These are phyloP conservation scores for Backusella circina DNA, from an alignment of 192 early-diverging fungal genomes.

Conservation along the genomic window DNA sequence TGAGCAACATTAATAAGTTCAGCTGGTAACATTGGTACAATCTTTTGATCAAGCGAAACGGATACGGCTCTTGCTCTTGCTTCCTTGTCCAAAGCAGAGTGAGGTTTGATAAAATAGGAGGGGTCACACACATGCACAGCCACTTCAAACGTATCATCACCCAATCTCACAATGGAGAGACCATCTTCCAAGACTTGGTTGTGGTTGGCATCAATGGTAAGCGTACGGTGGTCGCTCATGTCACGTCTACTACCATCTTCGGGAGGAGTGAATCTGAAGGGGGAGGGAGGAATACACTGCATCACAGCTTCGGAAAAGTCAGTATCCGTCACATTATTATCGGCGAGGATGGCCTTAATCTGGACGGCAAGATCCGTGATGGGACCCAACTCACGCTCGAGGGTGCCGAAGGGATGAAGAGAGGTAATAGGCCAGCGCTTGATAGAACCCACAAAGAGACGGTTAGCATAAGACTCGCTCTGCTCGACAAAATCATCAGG, in stretches of 20 bases:
- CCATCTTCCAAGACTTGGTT: slow-evolving; percentile 66
- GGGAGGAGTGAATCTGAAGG: slow-evolving; percentile 68
- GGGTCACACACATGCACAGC: slow-evolving; percentile 93
- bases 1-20: slow-evolving; percentile 92
- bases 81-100: slow-evolving; percentile 91
- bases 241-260: slow-evolving; percentile 70
- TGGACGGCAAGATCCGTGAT: slow-evolving; percentile 77
- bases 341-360: slow-evolving; percentile 77
- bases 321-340: slow-evolving; percentile 71
- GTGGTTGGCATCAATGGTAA: slow-evolving; percentile 82
- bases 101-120: slow-evolving; percentile 91
- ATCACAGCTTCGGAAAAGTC: slow-evolving; percentile 73
- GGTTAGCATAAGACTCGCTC: slow-evolving; percentile 48
- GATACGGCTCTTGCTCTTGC: slow-evolving; percentile 88
- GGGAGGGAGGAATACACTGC: slow-evolving; percentile 67
- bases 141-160: slow-evolving; percentile 71
- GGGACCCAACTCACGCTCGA: slow-evolving; percentile 69
- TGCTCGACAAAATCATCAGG: slow-evolving; percentile 68
- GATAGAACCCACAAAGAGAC: slow-evolving; percentile 64
- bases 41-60: slow-evolving; percentile 91
- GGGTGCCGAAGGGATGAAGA: slow-evolving; percentile 69
- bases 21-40: slow-evolving; percentile 93
- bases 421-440: slow-evolving; percentile 69
- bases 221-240: slow-evolving; percentile 66
- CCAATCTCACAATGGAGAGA: slow-evolving; percentile 55